Base-by-base conservation (phyloP, 23 red algal species). In the Agarophyton chilense region DNA sequence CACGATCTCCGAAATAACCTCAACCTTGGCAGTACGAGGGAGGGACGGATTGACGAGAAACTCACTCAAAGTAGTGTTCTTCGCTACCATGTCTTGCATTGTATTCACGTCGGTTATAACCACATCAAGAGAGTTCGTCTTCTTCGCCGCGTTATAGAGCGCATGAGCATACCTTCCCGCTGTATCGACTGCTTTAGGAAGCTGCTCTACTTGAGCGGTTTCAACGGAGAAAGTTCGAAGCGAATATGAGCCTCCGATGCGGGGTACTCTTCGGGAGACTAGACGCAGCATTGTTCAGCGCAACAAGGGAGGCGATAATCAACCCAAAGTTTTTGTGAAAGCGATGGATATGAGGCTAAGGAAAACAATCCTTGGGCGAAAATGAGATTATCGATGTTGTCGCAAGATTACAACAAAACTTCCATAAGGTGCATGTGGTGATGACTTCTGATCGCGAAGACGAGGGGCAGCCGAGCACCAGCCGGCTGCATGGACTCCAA, bases 21-120 rank as follows among this genome's bases (percentile, higher is more conserved):
- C 45, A 61, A 46, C 44, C 76, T 96, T 96, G 34, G 77, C 87
- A 22, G 72, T 49, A 49, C 89, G 94, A 33, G 94, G 90, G 6
- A 91, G 83, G 18, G 94, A 87, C 52, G 94, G 94, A 68, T 96
- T 86, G 40, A 55, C 19, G 46, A 96, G 77, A 57, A 96, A 96
- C 38, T 87, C 72, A 38, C 34, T 63, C 31, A 96, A 76, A 0
- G 80, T 43, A 25, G 77, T 24, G 52, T 66, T 65, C 28, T 34
- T 47, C 0, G 52, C 16, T 2, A 55, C 64, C 56, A 93, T 81
- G n/a, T 42, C 40, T 61, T 92, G 87, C 73, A 96, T 74, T 9
- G 18, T 61, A 6, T 8, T 50, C 19, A 96, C 94, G 68, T 96
- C 94, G 26, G 55, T 19, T 4, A 52, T 53, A 24, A 96, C 94